Evolutionary conservation across 2,329 filamentous ascomycete genomes (phyloP).

Genomic region (Trichophyton simii): DNA sequence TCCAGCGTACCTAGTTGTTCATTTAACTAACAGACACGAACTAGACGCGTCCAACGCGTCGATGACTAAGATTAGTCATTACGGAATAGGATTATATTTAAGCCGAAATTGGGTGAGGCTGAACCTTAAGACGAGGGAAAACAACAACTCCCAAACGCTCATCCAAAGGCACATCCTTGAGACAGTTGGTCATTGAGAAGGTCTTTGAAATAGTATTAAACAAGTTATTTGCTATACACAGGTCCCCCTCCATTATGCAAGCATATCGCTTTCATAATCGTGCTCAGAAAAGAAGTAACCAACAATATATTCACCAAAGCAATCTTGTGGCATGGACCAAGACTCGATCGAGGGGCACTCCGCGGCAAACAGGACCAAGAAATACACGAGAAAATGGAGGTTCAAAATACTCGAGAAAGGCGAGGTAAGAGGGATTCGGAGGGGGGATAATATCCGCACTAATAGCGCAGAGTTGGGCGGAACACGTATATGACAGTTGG

Average conservation of each 20-base stretch:
- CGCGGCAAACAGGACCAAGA: not conserved
- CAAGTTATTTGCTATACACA: not conserved
- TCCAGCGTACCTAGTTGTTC: too few relatives aligned
- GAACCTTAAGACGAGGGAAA: not conserved
- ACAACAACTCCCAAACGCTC: too few relatives aligned
- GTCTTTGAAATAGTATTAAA: not conserved
- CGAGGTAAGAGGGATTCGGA: not conserved
- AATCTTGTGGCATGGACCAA: not conserved
- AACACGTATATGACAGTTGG: not conserved
- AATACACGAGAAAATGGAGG: not conserved
- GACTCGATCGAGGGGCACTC: not conserved
- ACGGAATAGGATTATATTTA: not conserved
- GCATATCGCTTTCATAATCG: not conserved
- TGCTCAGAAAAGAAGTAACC: not conserved
- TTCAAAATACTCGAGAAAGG: not conserved
- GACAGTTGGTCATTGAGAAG: not conserved
- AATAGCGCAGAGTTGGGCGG: not conserved
- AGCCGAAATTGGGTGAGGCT: not conserved
- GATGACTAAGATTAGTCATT: not conserved
- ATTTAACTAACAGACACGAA: too few relatives aligned
- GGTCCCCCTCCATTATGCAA: not conserved
- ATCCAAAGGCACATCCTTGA: not conserved
- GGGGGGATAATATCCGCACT: not conserved
- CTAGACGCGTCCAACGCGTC: not conserved
- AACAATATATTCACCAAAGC: not conserved